phyloP scores from a whole-genome alignment of 139 green algal genomes.

The Pseudopediastrum boryanum region DNA sequence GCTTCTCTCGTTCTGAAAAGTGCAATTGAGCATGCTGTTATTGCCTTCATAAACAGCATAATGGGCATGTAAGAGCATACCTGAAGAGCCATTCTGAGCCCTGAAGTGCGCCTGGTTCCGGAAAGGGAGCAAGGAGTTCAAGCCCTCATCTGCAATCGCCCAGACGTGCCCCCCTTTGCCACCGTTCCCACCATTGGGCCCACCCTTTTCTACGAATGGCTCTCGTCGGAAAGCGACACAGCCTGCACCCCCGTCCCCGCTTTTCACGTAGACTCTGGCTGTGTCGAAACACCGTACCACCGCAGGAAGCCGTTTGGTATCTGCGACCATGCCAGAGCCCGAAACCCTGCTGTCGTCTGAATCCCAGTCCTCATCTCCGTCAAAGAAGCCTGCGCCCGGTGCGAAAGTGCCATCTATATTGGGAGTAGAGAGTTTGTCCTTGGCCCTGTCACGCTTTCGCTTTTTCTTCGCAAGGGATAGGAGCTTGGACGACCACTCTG shows the following conservation, averaged over 20 bases:
- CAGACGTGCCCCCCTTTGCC: conserved; percentile 88
- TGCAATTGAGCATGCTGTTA: no score
- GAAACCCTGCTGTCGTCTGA: not conserved
- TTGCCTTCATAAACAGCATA: no score
- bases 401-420: not conserved
- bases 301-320: conserved; percentile 64
- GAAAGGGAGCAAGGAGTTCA: conserved; percentile 85
- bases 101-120: conserved; percentile 71
- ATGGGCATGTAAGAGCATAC: not conserved
- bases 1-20: no score
- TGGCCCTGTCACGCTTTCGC: not conserved
- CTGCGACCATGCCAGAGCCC: not conserved
- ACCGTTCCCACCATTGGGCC: conserved; percentile 91
- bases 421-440: not conserved
- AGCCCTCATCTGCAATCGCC: conserved; percentile 68
- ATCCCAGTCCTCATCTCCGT: conserved; percentile 9
- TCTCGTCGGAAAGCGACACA: conserved; percentile 96
- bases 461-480: conserved; percentile 31
- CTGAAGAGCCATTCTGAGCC: conserved; percentile 42
- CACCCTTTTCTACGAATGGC: conserved; percentile 94
- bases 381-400: conserved; percentile 5
- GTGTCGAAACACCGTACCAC: conserved; percentile 96
- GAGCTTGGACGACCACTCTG: conserved; percentile 25
- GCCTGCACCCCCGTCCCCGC: conserved; percentile 91
- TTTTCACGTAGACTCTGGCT: conserved; percentile 88